phyloP scores from a whole-genome alignment of 257 asterid genomes.

The Scutellaria baicalensis region DNA sequence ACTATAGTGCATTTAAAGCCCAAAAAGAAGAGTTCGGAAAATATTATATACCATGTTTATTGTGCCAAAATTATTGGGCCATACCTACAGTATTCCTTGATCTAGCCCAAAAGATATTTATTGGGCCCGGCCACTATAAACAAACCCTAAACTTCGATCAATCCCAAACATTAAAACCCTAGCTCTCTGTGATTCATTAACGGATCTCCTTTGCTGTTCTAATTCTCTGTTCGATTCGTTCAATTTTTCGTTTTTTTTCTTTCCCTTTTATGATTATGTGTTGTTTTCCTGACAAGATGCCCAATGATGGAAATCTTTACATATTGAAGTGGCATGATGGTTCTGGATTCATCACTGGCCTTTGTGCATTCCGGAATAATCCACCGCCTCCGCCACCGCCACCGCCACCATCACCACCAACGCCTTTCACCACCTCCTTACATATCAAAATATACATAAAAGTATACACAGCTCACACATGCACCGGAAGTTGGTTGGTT shows the following conservation, averaged over 20 bases:
- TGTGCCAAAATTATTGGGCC: too few relatives aligned
- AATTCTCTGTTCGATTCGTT: background rate
- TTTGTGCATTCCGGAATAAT: constrained; percentile 33
- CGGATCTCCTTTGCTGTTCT: background rate
- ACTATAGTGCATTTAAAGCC: too few relatives aligned
- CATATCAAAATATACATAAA: too few relatives aligned
- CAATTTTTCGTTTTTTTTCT: background rate
- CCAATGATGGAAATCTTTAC: constrained; percentile 42
- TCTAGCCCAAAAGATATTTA: background rate
- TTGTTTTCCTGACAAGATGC: background rate
- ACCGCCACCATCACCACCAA: background rate
- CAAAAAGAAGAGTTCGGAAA: too few relatives aligned
- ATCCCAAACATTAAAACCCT: background rate
- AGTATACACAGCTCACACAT: constrained; percentile 6
- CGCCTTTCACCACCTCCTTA: background rate
- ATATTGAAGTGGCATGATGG: constrained; percentile 42
- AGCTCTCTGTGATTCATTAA: background rate
- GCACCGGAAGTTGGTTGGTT: constrained; percentile 27
- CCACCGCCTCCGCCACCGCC: constrained; percentile 17
- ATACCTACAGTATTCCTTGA: background rate
- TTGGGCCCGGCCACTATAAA: background rate
- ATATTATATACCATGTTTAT: too few relatives aligned
- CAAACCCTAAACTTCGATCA: background rate
- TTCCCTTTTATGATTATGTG: background rate
- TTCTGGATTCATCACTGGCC: constrained; percentile 35